Evolutionary conservation across 2,329 filamentous ascomycete genomes (phyloP), one percentile per base, ranked within the genome.

Genomic region (Microsporum ferrugineum): DNA sequence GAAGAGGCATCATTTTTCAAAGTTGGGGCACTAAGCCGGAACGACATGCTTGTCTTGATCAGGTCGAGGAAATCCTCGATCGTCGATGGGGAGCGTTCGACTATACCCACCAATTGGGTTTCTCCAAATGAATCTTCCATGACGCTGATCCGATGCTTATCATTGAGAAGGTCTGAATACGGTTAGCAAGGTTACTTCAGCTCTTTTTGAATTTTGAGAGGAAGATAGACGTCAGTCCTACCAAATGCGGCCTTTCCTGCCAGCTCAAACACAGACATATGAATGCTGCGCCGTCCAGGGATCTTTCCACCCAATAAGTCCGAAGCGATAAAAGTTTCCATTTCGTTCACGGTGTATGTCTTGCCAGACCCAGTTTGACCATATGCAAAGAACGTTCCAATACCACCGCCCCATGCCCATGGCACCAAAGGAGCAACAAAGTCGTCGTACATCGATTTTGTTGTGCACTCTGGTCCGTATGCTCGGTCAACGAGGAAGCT

Each of bases 211-310:
- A 5, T 17, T 5, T 45, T n/a, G 5, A 36, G 5, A 36, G 34
- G 10, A 36, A 10, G 34, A 45, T 12, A 23, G 14, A 51, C 8
- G 23, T 23, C 2, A 2, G 4, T 10, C 51, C 12, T 55, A 55
- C 51, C 51, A 23, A 55, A 55, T 34, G 33, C 51, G 2, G 51
- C 31, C 8, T 55, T 55, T 12, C 51, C 31, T 34, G 51, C 51
- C 29, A 55, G 51, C 31, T 55, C 51, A 55, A 55, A 55, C 51
- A 55, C 51, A 36, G 51, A 55, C 31, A 55, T 55, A 17, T 53
- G 49, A 17, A 55, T 34, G 12, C 51, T 55, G 51, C 51, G 51
- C 17, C 51, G 51, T 0, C 51, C 51, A 10, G 51, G 33, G 12
- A 58, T 58, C 27, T 43, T 29, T n/a, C 56, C 56, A n/a, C 56